Percentiles rank a stretch among this genome's conserved stretches.
These are phyloP conservation scores for Leishmania arabica DNA, from an alignment of 208 protist species.

Conservation along the genomic window DNA sequence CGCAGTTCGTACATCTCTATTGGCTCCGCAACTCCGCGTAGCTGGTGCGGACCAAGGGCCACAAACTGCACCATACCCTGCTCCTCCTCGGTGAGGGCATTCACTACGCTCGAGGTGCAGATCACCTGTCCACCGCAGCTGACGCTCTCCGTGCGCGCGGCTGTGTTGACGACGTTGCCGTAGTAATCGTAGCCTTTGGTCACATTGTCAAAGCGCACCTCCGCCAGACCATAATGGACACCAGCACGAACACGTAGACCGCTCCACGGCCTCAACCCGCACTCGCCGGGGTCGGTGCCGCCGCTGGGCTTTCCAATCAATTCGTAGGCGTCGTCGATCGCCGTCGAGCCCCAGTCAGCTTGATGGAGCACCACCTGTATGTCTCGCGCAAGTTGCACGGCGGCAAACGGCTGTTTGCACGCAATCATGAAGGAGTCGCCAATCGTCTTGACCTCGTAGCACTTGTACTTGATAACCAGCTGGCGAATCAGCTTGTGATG, in stretches of 20 bases:
- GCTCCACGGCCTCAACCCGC: constrained; percentile 24
- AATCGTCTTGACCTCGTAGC: constrained; percentile 78
- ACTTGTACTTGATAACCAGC: constrained; percentile 57
- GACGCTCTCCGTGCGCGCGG: constrained; percentile 72
- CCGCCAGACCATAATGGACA: constrained; percentile 53
- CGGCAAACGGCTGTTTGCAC: constrained; percentile 31
- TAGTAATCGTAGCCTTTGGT: constrained; percentile 83
- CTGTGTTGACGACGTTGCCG: constrained; percentile 81
- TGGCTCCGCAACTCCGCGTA: constrained; percentile 53
- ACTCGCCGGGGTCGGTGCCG: background rate
- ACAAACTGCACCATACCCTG: constrained; percentile 30
- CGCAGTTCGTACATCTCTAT: constrained; percentile 72
- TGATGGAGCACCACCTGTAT: constrained; percentile 47
- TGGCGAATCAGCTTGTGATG: constrained; percentile 63
- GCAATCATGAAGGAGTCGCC: constrained; percentile 86
- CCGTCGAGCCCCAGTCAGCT: constrained; percentile 51
- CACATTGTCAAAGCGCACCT: constrained; percentile 55
- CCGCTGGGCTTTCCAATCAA: constrained; percentile 5
- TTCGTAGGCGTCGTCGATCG: constrained; percentile 39
- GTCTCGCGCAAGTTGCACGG: constrained; percentile 47
- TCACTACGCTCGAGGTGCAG: constrained; percentile 43
- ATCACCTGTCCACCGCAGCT: constrained; percentile 82
- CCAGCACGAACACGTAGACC: constrained; percentile 62
- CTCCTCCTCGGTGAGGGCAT: constrained; percentile 27
- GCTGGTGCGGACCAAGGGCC: constrained; percentile 35